Evolutionary conservation across 1,284 basidiomycete genomes (phyloP), one percentile per base, ranked within the genome.

Genomic region (Exsudoporus floridanus): DNA sequence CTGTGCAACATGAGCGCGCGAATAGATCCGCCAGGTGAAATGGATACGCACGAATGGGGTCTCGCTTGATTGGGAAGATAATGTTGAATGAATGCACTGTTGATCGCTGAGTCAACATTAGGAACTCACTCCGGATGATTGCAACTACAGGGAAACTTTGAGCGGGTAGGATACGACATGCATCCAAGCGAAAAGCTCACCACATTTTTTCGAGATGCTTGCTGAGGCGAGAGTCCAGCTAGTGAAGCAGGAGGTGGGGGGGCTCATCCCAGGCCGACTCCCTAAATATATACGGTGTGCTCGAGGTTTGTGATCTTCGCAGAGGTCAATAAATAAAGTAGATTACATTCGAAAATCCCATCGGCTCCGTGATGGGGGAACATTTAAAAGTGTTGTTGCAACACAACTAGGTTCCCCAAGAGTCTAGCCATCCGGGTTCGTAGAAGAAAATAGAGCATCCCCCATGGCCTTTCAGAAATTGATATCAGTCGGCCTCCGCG

Each of bases 31-130:
- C 7, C 2, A 10, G 27, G n/a, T 21, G 16, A 36, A 45, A 16
- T 3, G 8, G 34, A 27, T 4, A 36, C 54, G 18, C 21, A 60
- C 50, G 7, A 60, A 48, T 16, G 50, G 55, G 18, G 42, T 55
- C 35, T 60, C 58, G 21, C 46, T 58, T 27, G 23, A 35, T 39
- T 37, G 14, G 16, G 9, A 28, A 40, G 5, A 12, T 3, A 28
- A 34, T 16, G 9, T 40, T 10, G 1, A 33, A 38, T 39, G 37
- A 34, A 13, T 36, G 28, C 33, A 12, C 10, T 31, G n/a, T 28
- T 12, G 7, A 27, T 14, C 21, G 34, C 34, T 39, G 33, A 39
- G 31, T 14, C 12, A 31, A 38, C 14, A 7, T 9, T 6, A 16
- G 14, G 18, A 12, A 49, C 60, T 49, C 25, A 57, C 46, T 58